Evolutionary conservation across 164 flowering plant genomes (phyloP), one percentile per base, ranked within the genome.

Genomic region (Dillenia suffruticosa): DNA sequence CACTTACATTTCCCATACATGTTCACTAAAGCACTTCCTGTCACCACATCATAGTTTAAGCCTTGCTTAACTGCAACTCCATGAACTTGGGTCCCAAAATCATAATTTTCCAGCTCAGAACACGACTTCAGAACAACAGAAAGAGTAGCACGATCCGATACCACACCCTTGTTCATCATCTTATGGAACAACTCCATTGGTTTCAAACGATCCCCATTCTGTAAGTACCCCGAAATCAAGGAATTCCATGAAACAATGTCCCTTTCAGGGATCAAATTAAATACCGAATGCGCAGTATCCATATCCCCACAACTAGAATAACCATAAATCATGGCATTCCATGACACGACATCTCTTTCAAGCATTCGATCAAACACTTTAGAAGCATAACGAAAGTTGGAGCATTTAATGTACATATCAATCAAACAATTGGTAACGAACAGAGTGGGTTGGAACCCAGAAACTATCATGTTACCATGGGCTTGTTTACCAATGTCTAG

Each of bases 211-310:
- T 76, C 71, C 44, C 86, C 86, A 68, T 75, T 76, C 58, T 72
- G 82, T 72, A 74, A 55, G 71, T 79, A 88, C 22, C 87, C 87
- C 0, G 92, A 88, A 54, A 86, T 68, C 74, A 90, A 54, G 3
- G 90, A 84, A 64, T 90, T 90, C 94, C 92, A 90, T 0, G 95
- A 86, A 9, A 90, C 76, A 32, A 73, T 85, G 68, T 90, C 97
- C 60, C 76, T 79, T 47, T 63, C 71, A 1, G 89, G 89, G 88
- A 88, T 90, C 9, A n/a, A 44, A 8, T 79, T 81, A 66, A 90
- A 90, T 1, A 76, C 12, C 0, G 55, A 19, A 61, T 65, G 68
- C 0, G 92, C 92, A 32, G 57, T 9, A 1, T 9, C 80, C 84
- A 90, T 66, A 6, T 74, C 45, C 22, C 85, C 83, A 59, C 24